These are phyloP conservation scores for Sophora flavescens DNA, from an alignment of 306 rosid species.

Conservation along the genomic window DNA sequence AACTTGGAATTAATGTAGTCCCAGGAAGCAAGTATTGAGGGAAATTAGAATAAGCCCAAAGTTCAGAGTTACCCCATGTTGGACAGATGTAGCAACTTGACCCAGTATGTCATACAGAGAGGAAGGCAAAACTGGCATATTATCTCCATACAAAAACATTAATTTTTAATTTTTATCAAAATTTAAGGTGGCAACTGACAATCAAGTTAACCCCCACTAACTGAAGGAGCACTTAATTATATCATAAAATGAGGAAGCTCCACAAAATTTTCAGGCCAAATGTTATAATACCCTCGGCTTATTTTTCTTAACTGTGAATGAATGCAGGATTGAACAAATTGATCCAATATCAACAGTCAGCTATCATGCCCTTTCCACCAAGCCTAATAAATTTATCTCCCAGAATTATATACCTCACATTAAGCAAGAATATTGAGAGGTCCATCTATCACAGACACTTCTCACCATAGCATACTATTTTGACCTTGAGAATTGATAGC, in stretches of 20 bases:
- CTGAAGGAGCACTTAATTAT: background rate
- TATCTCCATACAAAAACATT: conserved; percentile 7
- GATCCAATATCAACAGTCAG: background rate
- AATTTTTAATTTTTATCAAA: background rate
- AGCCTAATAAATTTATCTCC: conserved; percentile 3
- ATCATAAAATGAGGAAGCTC: conserved; percentile 2
- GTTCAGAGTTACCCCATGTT: background rate
- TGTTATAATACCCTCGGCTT: conserved; percentile 12
- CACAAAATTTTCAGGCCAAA: background rate
- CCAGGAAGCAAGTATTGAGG: background rate
- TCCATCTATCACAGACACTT: background rate
- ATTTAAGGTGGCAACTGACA: conserved; percentile 15
- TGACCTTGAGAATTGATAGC: background rate
- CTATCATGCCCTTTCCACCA: background rate
- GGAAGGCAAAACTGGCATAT: conserved; percentile 9
- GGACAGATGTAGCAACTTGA: background rate
- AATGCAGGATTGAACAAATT: background rate
- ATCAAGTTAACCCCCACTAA: conserved; percentile 6
- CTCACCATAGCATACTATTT: background rate
- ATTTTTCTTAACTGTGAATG: background rate
- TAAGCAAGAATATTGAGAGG: background rate
- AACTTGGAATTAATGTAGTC: background rate
- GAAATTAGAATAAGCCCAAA: background rate
- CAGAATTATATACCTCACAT: background rate
- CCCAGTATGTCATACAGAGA: background rate